These are phyloP conservation scores for Emmonsiellopsis sp. DNA, from an alignment of 2,329 filamentous ascomycete species.

Conservation along the genomic window DNA sequence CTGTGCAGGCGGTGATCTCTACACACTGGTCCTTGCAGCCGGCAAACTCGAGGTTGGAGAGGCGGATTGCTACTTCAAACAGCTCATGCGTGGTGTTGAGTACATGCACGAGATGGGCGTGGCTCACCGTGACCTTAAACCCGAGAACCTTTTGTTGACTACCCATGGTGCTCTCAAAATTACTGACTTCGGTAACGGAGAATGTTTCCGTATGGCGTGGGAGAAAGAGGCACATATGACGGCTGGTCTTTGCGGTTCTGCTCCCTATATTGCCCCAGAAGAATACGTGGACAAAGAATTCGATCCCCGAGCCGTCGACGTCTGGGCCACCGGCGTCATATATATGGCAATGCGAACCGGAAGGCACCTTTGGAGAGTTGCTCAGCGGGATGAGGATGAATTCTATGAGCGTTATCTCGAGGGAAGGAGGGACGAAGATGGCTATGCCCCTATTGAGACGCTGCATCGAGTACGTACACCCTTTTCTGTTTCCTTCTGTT, in stretches of 20 bases:
- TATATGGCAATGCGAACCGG: conserved; percentile 99
- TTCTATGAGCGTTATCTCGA: conserved; percentile 94
- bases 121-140: conserved; percentile 91
- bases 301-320: conserved; percentile 91
- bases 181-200: conserved; percentile 96
- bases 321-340: conserved; percentile 97
- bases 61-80: conserved; percentile 97
- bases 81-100: conserved; percentile 97
- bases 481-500: conserved; percentile 8
- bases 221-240: conserved; percentile 98
- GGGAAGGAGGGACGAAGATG: conserved; percentile 85
- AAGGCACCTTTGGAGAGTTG: conserved; percentile 91
- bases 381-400: conserved; percentile 92
- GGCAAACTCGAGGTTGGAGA: conserved; percentile 82
- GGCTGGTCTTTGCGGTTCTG: conserved; percentile 88
- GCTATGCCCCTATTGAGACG: conserved; percentile 92
- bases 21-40: conserved; percentile 82
- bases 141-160: conserved; percentile 89
- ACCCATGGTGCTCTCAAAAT: conserved; percentile 92
- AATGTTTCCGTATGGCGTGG: conserved; percentile 99
- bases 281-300: conserved; percentile 95
- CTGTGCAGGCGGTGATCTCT: conserved; percentile 90
- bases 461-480: conserved; percentile 70
- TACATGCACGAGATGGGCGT: conserved; percentile 99
- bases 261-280: conserved; percentile 94